phyloP scores from a whole-genome alignment of 2,329 filamentous ascomycete species.

The Fusarium sp. region DNA sequence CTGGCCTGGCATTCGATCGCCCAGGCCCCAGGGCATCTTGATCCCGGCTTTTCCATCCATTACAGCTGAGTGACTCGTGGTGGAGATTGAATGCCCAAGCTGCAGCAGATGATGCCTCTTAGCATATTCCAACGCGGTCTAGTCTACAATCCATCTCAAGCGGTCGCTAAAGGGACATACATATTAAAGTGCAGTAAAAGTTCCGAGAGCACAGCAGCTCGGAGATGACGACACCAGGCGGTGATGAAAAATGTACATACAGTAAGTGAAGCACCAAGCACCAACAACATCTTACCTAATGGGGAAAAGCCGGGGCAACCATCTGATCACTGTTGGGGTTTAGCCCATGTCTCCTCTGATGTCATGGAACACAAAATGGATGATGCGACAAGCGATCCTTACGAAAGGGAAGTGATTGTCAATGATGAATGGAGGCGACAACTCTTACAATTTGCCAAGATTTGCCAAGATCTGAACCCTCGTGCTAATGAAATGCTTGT shows the following conservation, averaged over 20 bases:
- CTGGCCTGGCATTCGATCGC: not conserved
- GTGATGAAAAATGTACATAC: constrained; percentile 1
- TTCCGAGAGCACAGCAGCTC: constrained; percentile 13
- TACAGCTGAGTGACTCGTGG: not conserved
- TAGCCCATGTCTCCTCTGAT: constrained; percentile 31
- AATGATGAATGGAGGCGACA: constrained; percentile 20
- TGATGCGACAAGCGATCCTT: constrained; percentile 31
- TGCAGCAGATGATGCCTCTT: constrained; percentile 18
- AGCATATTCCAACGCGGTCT: constrained; percentile 10
- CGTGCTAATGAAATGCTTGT: not conserved
- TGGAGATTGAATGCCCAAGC: not conserved
- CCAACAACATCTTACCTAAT: constrained; percentile 24
- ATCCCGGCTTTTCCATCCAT: constrained; percentile 11
- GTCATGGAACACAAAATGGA: constrained; percentile 28
- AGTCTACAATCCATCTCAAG: constrained; percentile 25
- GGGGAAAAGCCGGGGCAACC: constrained; percentile 17
- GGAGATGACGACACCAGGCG: constrained; percentile 32
- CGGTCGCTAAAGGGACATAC: not conserved
- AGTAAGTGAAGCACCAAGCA: not conserved
- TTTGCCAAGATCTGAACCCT: constrained; percentile 7
- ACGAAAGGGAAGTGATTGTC: constrained; percentile 25
- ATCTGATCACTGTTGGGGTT: constrained; percentile 7
- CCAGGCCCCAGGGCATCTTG: not conserved
- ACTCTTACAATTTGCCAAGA: constrained; percentile 14
- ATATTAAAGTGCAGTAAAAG: constrained; percentile 9